A percentile compares a stretch with the other conserved stretches of the same genome.
Evolutionary conservation across 2,329 filamentous ascomycete genomes (phyloP).

Genomic region (Coleophoma crateriformis): DNA sequence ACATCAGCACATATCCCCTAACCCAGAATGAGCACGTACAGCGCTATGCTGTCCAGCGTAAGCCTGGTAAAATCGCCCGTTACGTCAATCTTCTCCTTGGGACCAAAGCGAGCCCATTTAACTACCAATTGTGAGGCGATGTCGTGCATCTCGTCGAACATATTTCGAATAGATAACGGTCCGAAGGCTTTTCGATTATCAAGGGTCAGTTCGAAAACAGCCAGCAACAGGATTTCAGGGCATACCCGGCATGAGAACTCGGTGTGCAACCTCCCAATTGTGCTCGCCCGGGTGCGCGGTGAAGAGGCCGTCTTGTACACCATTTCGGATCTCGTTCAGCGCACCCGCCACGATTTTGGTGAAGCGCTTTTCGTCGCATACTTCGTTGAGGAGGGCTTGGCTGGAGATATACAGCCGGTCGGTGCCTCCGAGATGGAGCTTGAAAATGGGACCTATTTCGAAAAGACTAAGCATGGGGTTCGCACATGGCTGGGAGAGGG

Average conservation of each 20-base stretch:
- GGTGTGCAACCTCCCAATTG: slow-evolving; percentile 64
- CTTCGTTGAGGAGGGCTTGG: slow-evolving; percentile 53
- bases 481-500: slow-evolving; percentile 10
- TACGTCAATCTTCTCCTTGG: slow-evolving; percentile 47
- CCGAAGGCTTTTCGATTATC: slow-evolving; percentile 49
- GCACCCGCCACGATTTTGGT: slow-evolving; percentile 46
- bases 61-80: slow-evolving; percentile 70
- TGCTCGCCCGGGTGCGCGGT: slow-evolving; percentile 47
- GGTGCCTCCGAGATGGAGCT: slow-evolving; percentile 43
- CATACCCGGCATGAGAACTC: slow-evolving; percentile 50
- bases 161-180: slow-evolving; percentile 57
- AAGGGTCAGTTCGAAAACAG: not conserved
- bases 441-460: slow-evolving; percentile 47
- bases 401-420: slow-evolving; percentile 45
- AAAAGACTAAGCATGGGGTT: not conserved
- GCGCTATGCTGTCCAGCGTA: slow-evolving; percentile 58
- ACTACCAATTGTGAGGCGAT: slow-evolving; percentile 58
- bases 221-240: not conserved
- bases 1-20: not conserved
- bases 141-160: slow-evolving; percentile 66
- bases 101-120: slow-evolving; percentile 61
- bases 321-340: slow-evolving; percentile 51
- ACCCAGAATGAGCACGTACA: slow-evolving; percentile 26
- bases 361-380: slow-evolving; percentile 63
- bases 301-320: slow-evolving; percentile 61